These are phyloP conservation scores for Sedum album DNA, from an alignment of 164 flowering plant species.

Conservation along the genomic window DNA sequence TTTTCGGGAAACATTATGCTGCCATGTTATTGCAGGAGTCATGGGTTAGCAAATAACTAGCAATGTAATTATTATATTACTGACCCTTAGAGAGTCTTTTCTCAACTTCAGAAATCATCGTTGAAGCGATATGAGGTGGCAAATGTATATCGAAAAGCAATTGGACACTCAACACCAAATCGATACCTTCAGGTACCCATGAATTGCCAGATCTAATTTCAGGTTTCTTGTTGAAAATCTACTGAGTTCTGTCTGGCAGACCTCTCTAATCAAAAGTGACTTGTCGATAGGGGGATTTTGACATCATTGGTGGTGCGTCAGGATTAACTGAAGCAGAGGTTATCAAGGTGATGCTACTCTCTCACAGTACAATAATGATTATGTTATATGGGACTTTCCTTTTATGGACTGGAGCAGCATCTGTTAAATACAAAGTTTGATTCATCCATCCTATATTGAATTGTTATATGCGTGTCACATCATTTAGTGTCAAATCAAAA, in stretches of 20 bases:
- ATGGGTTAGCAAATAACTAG: background rate
- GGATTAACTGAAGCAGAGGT: conserved; percentile 80
- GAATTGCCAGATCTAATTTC: background rate
- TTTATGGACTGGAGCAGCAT: background rate
- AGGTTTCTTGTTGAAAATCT: background rate
- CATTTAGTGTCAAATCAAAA: background rate
- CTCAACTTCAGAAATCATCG: conserved; percentile 46
- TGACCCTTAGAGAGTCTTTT: no score
- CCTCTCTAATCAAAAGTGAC: conserved; percentile 9
- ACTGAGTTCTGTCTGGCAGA: background rate
- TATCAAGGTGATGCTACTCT: conserved; percentile 51
- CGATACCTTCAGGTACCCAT: conserved; percentile 77
- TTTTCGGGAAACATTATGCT: no score
- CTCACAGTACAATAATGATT: background rate
- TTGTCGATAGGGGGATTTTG: conserved; percentile 72
- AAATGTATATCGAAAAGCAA: conserved; percentile 68
- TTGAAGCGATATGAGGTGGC: conserved; percentile 80
- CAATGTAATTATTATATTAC: background rate
- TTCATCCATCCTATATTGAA: background rate
- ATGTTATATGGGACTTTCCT: background rate
- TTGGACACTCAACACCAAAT: conserved; percentile 91
- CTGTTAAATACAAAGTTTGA: background rate
- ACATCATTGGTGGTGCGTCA: conserved; percentile 81
- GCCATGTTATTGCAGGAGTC: no score
- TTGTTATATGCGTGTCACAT: background rate